phyloP scores from a whole-genome alignment of 2,329 filamentous ascomycete species.

The Thielaviopsis musarum region DNA sequence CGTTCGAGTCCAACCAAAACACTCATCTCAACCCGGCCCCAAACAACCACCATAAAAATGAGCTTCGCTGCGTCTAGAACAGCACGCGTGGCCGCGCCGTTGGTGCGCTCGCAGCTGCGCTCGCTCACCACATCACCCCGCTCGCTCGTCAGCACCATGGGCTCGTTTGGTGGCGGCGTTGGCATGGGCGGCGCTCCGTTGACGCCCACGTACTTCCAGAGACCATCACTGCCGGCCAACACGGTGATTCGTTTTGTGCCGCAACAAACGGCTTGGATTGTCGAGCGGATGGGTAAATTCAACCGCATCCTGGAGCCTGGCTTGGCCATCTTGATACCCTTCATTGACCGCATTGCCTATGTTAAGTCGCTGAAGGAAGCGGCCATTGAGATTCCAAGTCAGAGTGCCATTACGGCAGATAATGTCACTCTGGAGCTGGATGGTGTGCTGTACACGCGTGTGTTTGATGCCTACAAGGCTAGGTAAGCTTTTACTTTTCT shows the following conservation, averaged over 20 bases:
- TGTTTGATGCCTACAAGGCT: conserved; percentile 96
- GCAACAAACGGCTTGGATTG: conserved; percentile 99
- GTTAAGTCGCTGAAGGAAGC: conserved; percentile 95
- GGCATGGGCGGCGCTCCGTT: conserved; percentile 20
- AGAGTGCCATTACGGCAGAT: conserved; percentile 95
- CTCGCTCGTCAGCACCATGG: conserved; percentile 19
- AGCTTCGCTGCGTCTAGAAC: conserved; percentile 7
- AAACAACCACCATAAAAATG: conserved; percentile 1
- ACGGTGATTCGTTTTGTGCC: conserved; percentile 92
- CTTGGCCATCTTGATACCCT: conserved; percentile 71
- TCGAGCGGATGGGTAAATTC: conserved; percentile 98
- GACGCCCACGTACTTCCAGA: conserved; percentile 67
- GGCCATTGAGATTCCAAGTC: conserved; percentile 91
- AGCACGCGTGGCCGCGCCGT: conserved; percentile 8
- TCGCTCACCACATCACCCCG: conserved; percentile 17
- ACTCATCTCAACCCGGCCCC: background rate
- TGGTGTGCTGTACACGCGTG: conserved; percentile 84
- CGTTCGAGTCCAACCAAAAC: background rate
- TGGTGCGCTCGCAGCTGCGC: conserved; percentile 7
- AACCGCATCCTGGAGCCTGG: conserved; percentile 84
- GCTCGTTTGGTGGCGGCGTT: conserved; percentile 15
- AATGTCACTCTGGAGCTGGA: conserved; percentile 95
- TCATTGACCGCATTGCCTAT: conserved; percentile 91
- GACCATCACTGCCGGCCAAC: conserved; percentile 65
- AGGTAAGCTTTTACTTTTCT: conserved; percentile 37